Conservation (phyloP, 164 flowering plant genomes). For the Tetrastigma voinierianum region DNA sequence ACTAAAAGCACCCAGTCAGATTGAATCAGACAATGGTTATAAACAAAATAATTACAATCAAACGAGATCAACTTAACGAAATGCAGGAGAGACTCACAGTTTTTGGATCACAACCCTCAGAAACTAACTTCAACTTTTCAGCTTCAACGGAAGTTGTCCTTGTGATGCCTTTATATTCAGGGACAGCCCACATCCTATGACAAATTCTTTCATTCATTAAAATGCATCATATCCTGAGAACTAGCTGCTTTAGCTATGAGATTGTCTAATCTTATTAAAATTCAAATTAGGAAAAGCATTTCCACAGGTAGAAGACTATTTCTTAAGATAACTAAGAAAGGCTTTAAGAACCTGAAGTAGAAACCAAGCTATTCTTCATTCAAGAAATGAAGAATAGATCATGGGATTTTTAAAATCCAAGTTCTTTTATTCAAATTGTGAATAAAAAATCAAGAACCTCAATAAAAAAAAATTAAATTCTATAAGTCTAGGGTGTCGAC, state of each 20-base stretch:
- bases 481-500: too few relatives aligned
- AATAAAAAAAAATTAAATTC: too few relatives aligned
- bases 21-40: background rate
- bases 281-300: background rate
- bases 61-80: background rate
- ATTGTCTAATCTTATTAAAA: background rate
- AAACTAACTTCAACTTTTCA: constrained; percentile 45
- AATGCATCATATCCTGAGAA: background rate
- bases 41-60: background rate
- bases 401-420: too few relatives aligned
- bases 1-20: constrained; percentile 15
- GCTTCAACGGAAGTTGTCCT: constrained; percentile 39
- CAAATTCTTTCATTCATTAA: background rate
- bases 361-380: too few relatives aligned
- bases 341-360: background rate
- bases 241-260: background rate
- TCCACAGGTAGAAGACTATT: background rate
- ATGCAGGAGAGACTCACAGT: constrained; percentile 27
- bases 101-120: constrained; percentile 52
- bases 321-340: background rate
- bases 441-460: too few relatives aligned
- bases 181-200: constrained; percentile 45
- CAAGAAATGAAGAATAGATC: too few relatives aligned
- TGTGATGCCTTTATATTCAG: constrained; percentile 42
- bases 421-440: too few relatives aligned